Evolutionary conservation across 2,329 filamentous ascomycete species (phyloP).

Genomic region (Dothidotthia symphoricarpi): DNA sequence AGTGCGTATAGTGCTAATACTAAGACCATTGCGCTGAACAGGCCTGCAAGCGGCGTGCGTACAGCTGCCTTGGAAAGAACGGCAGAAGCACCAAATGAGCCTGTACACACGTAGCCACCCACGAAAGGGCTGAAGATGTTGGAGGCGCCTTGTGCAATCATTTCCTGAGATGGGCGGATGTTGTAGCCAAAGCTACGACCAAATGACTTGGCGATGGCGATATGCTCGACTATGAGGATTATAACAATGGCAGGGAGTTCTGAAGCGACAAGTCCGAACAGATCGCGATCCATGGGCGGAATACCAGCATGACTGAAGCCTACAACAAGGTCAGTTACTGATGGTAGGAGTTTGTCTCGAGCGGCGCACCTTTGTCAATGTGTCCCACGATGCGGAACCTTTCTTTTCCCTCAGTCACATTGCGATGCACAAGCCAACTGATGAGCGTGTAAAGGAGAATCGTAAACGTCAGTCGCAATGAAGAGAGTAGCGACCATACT

Average conservation of each 20-base stretch:
- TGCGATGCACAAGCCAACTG: slow-evolving; percentile 70
- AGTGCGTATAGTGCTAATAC: slow-evolving; percentile 84
- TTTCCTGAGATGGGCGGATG: slow-evolving; percentile 88
- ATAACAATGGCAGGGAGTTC: slow-evolving; percentile 82
- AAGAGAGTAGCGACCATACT: slow-evolving; percentile 80
- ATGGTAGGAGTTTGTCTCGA: not conserved
- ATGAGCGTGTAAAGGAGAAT: slow-evolving; percentile 88
- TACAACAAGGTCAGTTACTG: slow-evolving; percentile 18
- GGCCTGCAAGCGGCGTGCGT: slow-evolving; percentile 79
- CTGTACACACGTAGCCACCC: slow-evolving; percentile 84
- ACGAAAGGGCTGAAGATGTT: slow-evolving; percentile 87
- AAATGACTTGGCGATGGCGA: slow-evolving; percentile 93
- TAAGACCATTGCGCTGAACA: slow-evolving; percentile 79
- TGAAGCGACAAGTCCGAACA: slow-evolving; percentile 65
- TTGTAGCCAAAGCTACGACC: slow-evolving; percentile 89
- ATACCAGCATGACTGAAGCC: slow-evolving; percentile 76
- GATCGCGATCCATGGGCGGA: slow-evolving; percentile 61
- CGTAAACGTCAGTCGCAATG: slow-evolving; percentile 81
- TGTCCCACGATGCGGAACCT: slow-evolving; percentile 69
- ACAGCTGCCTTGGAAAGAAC: slow-evolving; percentile 95
- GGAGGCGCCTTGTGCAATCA: slow-evolving; percentile 85
- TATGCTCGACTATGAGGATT: slow-evolving; percentile 89
- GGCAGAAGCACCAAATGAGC: slow-evolving; percentile 89
- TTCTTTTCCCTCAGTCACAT: slow-evolving; percentile 41
- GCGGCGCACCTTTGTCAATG: slow-evolving; percentile 66